These are phyloP conservation scores for Casuarina cunninghamiana DNA, from an alignment of 306 rosid species.

Conservation along the genomic window DNA sequence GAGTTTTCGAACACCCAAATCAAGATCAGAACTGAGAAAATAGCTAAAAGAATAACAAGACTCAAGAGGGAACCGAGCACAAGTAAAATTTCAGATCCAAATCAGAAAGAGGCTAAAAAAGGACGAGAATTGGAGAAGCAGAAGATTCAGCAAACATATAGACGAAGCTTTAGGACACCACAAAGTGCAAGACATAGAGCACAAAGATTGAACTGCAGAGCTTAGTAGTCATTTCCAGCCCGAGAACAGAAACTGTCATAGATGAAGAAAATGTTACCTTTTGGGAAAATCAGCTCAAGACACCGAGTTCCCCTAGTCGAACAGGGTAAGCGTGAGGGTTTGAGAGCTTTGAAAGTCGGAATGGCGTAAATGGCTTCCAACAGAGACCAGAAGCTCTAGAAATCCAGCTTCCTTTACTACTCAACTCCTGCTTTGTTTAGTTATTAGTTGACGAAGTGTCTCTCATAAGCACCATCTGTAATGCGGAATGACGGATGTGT, in stretches of 20 bases:
- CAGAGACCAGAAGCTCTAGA: too few species aligned
- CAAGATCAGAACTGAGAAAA: neutral
- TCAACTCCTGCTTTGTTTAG: neutral
- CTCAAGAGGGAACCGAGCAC: neutral
- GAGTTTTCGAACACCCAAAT: slow-evolving; percentile 23
- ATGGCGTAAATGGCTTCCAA: neutral
- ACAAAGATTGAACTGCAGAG: neutral
- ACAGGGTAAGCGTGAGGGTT: neutral
- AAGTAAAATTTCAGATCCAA: neutral
- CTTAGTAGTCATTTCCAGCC: neutral
- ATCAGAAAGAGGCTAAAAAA: neutral
- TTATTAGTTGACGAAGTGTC: neutral
- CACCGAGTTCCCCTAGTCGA: neutral
- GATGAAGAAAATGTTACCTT: neutral
- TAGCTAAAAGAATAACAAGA: neutral
- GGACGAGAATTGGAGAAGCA: neutral
- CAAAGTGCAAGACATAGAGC: neutral
- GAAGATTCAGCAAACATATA: neutral
- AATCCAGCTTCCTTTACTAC: too few species aligned
- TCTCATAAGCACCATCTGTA: too few species aligned
- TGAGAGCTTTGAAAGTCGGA: neutral
- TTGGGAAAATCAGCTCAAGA: neutral
- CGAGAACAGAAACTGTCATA: neutral
- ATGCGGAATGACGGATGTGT: neutral
- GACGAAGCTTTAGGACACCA: neutral